Base-by-base conservation (phyloP, 352 stramenopile species). In the Phytophthora kernoviae region DNA sequence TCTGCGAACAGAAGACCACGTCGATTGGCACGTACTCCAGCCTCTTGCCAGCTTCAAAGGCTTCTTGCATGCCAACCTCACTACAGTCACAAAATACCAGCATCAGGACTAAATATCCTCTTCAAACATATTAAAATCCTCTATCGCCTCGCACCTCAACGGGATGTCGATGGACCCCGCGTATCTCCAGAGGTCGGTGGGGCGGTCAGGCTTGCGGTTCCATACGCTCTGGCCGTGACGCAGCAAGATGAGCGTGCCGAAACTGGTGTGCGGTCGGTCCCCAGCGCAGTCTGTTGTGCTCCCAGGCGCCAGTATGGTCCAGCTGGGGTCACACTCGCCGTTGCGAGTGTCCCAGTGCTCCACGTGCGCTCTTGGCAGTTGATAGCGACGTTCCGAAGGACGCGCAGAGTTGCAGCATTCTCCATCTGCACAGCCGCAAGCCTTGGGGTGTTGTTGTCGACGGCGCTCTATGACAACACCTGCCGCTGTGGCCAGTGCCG, bases 181-280 rank as follows among this genome's bases (percentile, higher is more conserved):
- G 65, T 94, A 94, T 11, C 85, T 81, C 85, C 85, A 94, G 22
- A 90, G 65, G 44, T 90, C 78, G n/a, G 74, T 71, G 5, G 85
- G 85, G 12, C 59, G 69, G 39, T 90, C 70, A 11, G 85, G 85
- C 52, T 94, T 93, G 62, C 81, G 81, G 66, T 94, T 94, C 85
- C 85, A 94, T 48, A 94, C 81, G 59, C 82, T 92, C 62, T 94
- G 85, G 8, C 85, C 85, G 62, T 94, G 85, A n/a, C 85, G 85
- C 47, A 94, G 62, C 45, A 94, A 54, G 45, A 94, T 91, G 41
- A 94, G 80, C 62, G 79, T 90, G 15, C 84, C 84, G 36, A 88
- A 86, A 65, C 80, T 90, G 26, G 67, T 77, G 47, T 79, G 76
- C 20, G 68, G 30, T 10, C 68, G 68, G 21, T 79, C 57, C 12